These are phyloP conservation scores for Oemleria cerasiformis DNA, from an alignment of 306 rosid genomes.

Conservation along the genomic window DNA sequence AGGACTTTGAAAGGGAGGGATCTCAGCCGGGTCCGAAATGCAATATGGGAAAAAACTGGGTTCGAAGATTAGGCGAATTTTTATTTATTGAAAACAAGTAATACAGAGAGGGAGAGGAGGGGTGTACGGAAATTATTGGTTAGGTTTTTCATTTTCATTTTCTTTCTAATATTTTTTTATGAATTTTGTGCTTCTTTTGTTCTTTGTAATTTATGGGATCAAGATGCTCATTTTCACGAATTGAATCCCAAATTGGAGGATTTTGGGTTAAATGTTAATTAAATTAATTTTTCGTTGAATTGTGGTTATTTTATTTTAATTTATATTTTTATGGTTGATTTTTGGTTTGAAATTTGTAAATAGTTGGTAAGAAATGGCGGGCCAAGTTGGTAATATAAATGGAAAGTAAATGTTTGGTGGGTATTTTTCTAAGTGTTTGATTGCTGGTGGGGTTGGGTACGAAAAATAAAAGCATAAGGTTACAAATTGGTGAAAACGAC, in stretches of 20 bases:
- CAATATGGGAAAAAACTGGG: constrained; percentile 88
- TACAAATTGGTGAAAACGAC: constrained; percentile 23
- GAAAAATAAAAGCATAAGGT: constrained; percentile 12
- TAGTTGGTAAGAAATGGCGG: constrained; percentile 19
- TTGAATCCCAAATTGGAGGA: constrained; percentile 25
- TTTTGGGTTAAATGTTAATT: constrained; percentile 1
- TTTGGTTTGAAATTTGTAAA: not conserved
- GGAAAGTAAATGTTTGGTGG: constrained; percentile 42
- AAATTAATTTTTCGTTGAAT: not conserved
- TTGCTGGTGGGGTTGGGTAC: constrained; percentile 37
- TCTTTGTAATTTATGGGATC: constrained; percentile 11
- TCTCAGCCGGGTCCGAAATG: constrained; percentile 81
- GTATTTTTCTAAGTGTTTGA: constrained; percentile 15
- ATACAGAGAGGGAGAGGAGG: not conserved
- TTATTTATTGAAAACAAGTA: not conserved
- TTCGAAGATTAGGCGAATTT: constrained; percentile 48
- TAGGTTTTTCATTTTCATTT: not conserved
- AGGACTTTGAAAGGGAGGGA: constrained; percentile 90
- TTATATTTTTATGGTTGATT: not conserved
- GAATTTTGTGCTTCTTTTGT: not conserved
- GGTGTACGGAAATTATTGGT: constrained; percentile 28
- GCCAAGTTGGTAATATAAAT: constrained; percentile 10
- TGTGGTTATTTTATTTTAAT: not conserved
- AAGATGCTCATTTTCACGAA: constrained; percentile 9
- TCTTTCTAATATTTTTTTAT: not conserved